Base-by-base conservation (phyloP, 345 rosid species). In the Cardamine occulta region DNA sequence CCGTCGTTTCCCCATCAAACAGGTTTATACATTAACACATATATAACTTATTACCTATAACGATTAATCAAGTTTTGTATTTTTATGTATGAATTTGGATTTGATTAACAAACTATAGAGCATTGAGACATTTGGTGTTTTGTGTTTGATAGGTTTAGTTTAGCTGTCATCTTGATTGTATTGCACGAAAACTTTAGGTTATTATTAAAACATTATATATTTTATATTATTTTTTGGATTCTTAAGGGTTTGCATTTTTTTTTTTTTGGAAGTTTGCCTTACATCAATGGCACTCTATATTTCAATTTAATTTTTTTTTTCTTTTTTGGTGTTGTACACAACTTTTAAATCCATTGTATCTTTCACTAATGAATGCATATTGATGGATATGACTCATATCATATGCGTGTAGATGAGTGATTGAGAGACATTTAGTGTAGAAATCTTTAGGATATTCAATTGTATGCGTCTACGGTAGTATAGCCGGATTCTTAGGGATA, bases 1-100 rank as follows among this genome's bases (percentile, higher is more conserved):
- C 85, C 85, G 83, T 44, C 85, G 96, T 59, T 94, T 94, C 73
- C 97, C 98, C 8, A 74, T 86, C 74, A 91, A 84, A 82, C 96
- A 87, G 88, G 97, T 88, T 14, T 8, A 12, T 45, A 39, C 18
- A 7, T 48, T 7, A n/a, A 35, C 31, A 55, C 23, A 6, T 4
- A 2, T n/a, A n/a, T n/a, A 47, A n/a, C 49, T 34, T 26, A 11
- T 39, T 23, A 31, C 8, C 12, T 26, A 29, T 45, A 14, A 1
- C 3, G 47, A 32, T 55, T 4, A 7, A 44, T 44, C 37, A 35
- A 39, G 49, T 31, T 68, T 62, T 68, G 51, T 53, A n/a, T 28
- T 48, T 55, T 55, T 44, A 8, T 61, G 34, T 42, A 26, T 47
- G n/a, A 35, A 14, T 77, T 37, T 71, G 34, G 60, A 63, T 66